Evolutionary conservation across 352 stramenopile genomes (phyloP).

Genomic region (Globisporangium canariense): DNA sequence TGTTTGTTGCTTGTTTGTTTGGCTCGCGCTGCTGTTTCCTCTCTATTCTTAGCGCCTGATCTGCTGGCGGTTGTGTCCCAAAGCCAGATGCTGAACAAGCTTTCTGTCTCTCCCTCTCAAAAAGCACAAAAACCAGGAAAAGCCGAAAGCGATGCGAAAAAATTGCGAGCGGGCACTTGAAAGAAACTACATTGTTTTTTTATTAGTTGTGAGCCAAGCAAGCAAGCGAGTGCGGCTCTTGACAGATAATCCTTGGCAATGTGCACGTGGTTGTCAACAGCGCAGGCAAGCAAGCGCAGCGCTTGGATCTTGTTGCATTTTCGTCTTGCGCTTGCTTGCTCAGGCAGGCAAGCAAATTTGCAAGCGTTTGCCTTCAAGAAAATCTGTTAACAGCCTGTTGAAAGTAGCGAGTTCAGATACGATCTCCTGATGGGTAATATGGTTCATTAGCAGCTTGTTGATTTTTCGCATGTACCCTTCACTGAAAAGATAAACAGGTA

Average conservation of each 20-base stretch:
- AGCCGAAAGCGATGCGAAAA: background rate
- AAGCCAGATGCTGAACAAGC: slow-evolving; percentile 1
- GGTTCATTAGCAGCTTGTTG: background rate
- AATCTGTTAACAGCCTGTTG: too few species aligned
- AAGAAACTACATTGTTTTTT: background rate
- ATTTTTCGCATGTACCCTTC: background rate
- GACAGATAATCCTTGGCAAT: too few species aligned
- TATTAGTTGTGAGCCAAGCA: background rate
- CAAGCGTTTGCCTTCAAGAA: too few species aligned
- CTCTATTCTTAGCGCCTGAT: background rate
- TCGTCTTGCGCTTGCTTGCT: too few species aligned
- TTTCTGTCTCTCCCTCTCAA: background rate
- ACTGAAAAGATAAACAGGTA: background rate
- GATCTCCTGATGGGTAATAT: background rate
- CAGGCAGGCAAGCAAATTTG: too few species aligned
- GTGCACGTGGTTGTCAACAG: too few species aligned
- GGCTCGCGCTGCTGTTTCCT: background rate
- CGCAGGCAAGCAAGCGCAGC: too few species aligned
- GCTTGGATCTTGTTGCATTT: too few species aligned
- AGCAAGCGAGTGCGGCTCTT: too few species aligned
- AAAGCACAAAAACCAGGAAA: background rate
- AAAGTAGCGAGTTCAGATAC: background rate
- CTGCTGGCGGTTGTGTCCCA: background rate
- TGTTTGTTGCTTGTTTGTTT: background rate
- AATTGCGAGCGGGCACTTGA: background rate